Evolutionary conservation across 2,329 filamentous ascomycete genomes (phyloP).

Genomic region (Apiospora hydei): DNA sequence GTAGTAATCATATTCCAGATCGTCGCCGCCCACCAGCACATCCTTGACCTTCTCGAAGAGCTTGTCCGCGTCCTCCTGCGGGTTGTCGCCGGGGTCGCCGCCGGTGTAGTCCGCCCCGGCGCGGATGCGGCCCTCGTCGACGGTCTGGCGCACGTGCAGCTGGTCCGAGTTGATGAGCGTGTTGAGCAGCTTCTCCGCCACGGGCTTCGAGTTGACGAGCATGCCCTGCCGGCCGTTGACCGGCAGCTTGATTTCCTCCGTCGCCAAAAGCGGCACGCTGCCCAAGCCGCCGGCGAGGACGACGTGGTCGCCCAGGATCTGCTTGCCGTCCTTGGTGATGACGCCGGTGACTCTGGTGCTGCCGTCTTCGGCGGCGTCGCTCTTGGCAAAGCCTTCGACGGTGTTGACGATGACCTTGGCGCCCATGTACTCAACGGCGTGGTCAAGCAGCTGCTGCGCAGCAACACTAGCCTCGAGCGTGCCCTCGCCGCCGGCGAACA

Average conservation of each 20-base stretch:
- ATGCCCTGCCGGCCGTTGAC: slow-evolving; percentile 36
- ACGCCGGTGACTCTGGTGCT: slow-evolving; percentile 29
- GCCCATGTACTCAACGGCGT: slow-evolving; percentile 4
- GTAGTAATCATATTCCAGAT: slow-evolving; percentile 39
- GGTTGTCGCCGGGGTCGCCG: slow-evolving; percentile 36
- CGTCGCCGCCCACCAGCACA: slow-evolving; percentile 32
- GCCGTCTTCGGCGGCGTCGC: slow-evolving; percentile 28
- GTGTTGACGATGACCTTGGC: slow-evolving; percentile 2
- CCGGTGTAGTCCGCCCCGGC: slow-evolving; percentile 35
- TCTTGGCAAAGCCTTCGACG: slow-evolving; percentile 28
- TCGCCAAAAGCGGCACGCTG: slow-evolving; percentile 36
- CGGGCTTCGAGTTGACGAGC: slow-evolving; percentile 41
- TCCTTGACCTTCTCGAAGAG: slow-evolving; percentile 35
- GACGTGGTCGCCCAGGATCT: slow-evolving; percentile 33
- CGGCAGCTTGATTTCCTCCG: slow-evolving; percentile 36
- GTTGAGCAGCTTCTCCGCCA: slow-evolving; percentile 31
- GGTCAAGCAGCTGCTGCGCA: slow-evolving; percentile 31
- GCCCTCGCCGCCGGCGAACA: slow-evolving; percentile 36
- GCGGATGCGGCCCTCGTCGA: slow-evolving; percentile 36
- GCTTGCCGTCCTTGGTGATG: slow-evolving; percentile 31
- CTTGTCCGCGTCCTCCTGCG: slow-evolving; percentile 33
- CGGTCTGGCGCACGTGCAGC: slow-evolving; percentile 41
- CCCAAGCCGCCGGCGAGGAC: slow-evolving; percentile 41
- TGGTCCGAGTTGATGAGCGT: slow-evolving; percentile 35
- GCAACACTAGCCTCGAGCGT: slow-evolving; percentile 40